Evolutionary conservation across 2,329 filamentous ascomycete genomes (phyloP).

Genomic region (Fusarium tricinctum): DNA sequence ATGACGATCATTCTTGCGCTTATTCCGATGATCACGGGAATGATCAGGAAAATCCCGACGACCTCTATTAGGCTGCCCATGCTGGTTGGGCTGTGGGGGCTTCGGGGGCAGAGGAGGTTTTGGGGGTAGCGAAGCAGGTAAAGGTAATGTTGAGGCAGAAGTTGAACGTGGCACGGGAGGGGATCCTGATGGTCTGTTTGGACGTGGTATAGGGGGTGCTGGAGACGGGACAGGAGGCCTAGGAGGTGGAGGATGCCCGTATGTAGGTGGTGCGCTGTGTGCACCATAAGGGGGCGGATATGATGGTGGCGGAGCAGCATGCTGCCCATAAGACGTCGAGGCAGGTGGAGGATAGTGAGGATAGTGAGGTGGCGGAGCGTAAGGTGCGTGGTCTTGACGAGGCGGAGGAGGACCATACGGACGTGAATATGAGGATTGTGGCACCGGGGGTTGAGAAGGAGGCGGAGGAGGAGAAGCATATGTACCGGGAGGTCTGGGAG

Average conservation of each 20-base stretch:
- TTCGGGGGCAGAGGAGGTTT: constrained; percentile 54
- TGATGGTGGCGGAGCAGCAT: constrained; percentile 34
- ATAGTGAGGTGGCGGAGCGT: constrained; percentile 40
- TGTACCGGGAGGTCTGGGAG: constrained; percentile 38
- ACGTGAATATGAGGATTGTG: constrained; percentile 39
- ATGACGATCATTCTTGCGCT: constrained; percentile 53
- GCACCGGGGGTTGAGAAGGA: constrained; percentile 32
- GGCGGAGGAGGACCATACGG: constrained; percentile 42
- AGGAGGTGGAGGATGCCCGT: constrained; percentile 34
- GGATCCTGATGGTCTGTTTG: constrained; percentile 32
- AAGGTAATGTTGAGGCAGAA: constrained; percentile 30
- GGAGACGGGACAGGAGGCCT: constrained; percentile 33
- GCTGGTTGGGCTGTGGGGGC: constrained; percentile 45
- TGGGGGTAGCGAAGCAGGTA: constrained; percentile 51
- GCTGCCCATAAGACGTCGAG: constrained; percentile 38
- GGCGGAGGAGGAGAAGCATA: constrained; percentile 35
- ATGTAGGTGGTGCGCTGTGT: constrained; percentile 38
- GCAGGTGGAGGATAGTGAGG: constrained; percentile 40
- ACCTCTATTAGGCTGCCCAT: constrained; percentile 38
- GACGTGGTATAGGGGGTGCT: constrained; percentile 29
- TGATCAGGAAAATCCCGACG: constrained; percentile 48
- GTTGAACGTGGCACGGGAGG: constrained; percentile 37
- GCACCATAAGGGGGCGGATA: constrained; percentile 44
- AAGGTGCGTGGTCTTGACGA: constrained; percentile 38
- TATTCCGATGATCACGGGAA: constrained; percentile 51